These are phyloP conservation scores for Fraxinus floribunda DNA, from an alignment of 305 asterid species.

Conservation along the genomic window DNA sequence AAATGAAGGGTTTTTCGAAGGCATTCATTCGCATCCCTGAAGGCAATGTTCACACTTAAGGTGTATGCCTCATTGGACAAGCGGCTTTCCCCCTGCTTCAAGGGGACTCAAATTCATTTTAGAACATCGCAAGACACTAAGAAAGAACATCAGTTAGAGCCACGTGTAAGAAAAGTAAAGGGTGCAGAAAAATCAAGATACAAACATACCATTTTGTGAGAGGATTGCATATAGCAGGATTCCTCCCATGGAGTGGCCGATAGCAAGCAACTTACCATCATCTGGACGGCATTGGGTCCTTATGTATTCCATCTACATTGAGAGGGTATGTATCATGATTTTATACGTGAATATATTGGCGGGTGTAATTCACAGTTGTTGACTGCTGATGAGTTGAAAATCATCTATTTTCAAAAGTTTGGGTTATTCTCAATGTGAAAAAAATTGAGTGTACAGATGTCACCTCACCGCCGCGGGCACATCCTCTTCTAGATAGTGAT, in stretches of 20 bases:
- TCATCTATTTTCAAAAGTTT: not conserved
- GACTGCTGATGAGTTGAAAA: not conserved
- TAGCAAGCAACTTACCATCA: conserved; percentile 36
- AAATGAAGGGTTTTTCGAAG: not conserved
- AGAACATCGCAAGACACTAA: not conserved
- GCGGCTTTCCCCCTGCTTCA: not conserved
- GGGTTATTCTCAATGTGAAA: not conserved
- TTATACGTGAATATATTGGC: not conserved
- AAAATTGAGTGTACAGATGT: conserved; percentile 10
- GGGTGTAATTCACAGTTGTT: not conserved
- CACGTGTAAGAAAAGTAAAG: not conserved
- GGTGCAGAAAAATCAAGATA: not conserved
- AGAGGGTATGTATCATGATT: not conserved
- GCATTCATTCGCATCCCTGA: not conserved
- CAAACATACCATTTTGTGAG: conserved; percentile 27
- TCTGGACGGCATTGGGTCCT: conserved; percentile 29
- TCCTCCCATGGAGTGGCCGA: conserved; percentile 50
- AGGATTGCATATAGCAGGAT: conserved; percentile 40
- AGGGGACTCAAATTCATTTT: not conserved
- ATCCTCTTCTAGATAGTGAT: conserved; percentile 40
- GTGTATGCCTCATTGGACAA: not conserved
- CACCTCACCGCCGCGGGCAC: conserved; percentile 44
- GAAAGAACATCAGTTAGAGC: not conserved
- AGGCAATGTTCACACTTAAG: not conserved
- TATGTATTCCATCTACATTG: conserved; percentile 32